Base-by-base conservation (phyloP, 345 rosid genomes). In the Eucalyptus albens region DNA sequence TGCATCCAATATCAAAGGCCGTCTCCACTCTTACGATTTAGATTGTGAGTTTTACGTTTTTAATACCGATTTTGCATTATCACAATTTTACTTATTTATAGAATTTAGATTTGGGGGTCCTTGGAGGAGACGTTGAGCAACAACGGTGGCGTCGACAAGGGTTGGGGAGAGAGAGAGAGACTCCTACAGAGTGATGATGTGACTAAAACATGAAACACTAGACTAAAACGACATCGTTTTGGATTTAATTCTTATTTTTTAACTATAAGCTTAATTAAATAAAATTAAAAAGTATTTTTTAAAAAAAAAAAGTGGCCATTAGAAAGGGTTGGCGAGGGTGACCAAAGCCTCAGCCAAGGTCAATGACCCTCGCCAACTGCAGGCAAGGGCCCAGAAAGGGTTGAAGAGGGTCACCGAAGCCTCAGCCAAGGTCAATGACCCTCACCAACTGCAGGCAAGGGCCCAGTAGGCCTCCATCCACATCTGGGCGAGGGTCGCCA, bases 61-160 rank as follows among this genome's bases (percentile, higher is more conserved):
- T 33, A 6, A 9, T 33, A 19, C 12, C 6, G 12, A 31, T 31
- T 65, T n/a, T 53, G 21, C 77, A 14, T 65, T 4, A 15, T 65
- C 37, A 15, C 77, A 8, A 7, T 10, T 19, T 4, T 65, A n/a
- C 11, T 65, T n/a, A 15, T 7, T 15, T 15, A 65, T 65, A 65
- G 37, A 65, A 65, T 15, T n/a, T n/a, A 15, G 77, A n/a, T 65
- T 65, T 15, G 6, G 40, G 77, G 69, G 69, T 8, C 69, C 31
- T 65, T 2, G 77, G 21, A n/a, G 40, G 77, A n/a, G 77, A 65
- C 6, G 77, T 65, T 6, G 3, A 3, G 77, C 77, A 65, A n/a
- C 31, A 8, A 2, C 0, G 6, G 2, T n/a, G 11, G 37, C 3
- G 1, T 7, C 11, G 0, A 15, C 77, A 4, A 15, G 40, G 31